Evolutionary conservation across 768 basidiomycete genomes (phyloP).

Genomic region (Lactarius sp.): DNA sequence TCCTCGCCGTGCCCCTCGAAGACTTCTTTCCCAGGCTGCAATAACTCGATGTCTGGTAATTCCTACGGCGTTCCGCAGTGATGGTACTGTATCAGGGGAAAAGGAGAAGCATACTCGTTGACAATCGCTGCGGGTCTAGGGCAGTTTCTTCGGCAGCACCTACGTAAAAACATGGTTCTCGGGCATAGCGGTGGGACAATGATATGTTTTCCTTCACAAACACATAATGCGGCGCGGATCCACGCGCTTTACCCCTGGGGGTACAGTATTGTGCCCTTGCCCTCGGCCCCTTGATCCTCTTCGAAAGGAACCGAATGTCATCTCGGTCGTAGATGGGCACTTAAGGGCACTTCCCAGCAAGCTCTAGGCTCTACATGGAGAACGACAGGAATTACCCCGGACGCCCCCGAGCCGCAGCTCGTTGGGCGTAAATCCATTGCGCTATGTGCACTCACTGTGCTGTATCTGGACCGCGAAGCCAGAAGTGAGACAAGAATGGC

Average conservation of each 20-base stretch:
- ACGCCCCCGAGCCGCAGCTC: not conserved
- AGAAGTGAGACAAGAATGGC: constrained; percentile 16
- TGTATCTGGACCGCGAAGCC: not conserved
- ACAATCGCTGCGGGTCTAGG: not conserved
- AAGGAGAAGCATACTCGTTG: not conserved
- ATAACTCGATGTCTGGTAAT: not conserved
- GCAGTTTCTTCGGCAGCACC: not conserved
- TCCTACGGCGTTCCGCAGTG: not conserved
- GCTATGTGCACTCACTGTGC: not conserved
- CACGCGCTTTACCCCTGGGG: not conserved
- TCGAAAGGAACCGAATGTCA: constrained; percentile 12
- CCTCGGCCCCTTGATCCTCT: constrained; percentile 3
- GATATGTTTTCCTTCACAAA: not conserved
- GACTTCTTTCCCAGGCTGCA: not conserved
- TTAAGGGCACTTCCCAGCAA: not conserved
- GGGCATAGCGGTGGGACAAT: constrained; percentile 10
- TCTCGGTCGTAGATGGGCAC: not conserved
- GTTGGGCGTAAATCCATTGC: constrained; percentile 3
- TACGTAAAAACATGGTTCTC: not conserved
- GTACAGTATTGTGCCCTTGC: not conserved
- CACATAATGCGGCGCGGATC: not conserved
- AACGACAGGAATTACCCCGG: not conserved
- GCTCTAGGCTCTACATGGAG: not conserved
- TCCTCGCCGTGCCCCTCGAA: not conserved
- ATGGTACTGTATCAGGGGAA: not conserved